Percentiles rank a stretch among this genome's conserved stretches.
Conservation (phyloP, 2,329 filamentous ascomycete genomes). For the Pseudocercospora vitis region DNA sequence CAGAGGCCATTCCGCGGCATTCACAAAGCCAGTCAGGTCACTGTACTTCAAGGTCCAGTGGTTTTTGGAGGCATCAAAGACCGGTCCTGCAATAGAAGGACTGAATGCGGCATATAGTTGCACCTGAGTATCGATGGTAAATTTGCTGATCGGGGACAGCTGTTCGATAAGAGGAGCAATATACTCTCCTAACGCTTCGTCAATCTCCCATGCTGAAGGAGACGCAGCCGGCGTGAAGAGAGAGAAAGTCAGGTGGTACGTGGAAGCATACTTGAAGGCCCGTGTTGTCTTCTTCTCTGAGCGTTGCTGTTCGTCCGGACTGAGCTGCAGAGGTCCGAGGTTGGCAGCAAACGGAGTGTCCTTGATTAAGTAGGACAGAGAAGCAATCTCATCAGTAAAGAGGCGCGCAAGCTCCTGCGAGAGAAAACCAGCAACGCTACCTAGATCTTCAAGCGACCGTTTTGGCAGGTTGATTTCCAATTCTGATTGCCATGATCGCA, state of each 20-base stretch:
- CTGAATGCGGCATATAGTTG: conserved; percentile 81
- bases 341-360: conserved; percentile 31
- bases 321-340: conserved; percentile 36
- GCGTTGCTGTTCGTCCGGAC: conserved; percentile 40
- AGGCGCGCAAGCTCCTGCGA: conserved; percentile 73
- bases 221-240: conserved; percentile 77
- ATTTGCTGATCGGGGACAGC: conserved; percentile 82
- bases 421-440: conserved; percentile 72
- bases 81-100: conserved; percentile 59
- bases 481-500: conserved; percentile 68
- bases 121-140: conserved; percentile 93
- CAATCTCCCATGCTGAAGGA: conserved; percentile 90
- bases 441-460: conserved; percentile 64
- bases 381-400: conserved; percentile 85
- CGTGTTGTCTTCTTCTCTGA: conserved; percentile 71
- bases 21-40: conserved; percentile 91
- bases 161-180: conserved; percentile 78
- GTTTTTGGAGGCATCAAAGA: conserved; percentile 54
- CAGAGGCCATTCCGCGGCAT: conserved; percentile 95
- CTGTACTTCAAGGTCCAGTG: conserved; percentile 75
- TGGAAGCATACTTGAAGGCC: conserved; percentile 86
- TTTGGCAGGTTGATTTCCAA: conserved; percentile 75
- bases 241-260: conserved; percentile 94
- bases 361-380: conserved; percentile 53
- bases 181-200: conserved; percentile 75